These are phyloP conservation scores for Zymoseptoria brevis DNA, from an alignment of 2,329 filamentous ascomycete genomes.

Conservation along the genomic window DNA sequence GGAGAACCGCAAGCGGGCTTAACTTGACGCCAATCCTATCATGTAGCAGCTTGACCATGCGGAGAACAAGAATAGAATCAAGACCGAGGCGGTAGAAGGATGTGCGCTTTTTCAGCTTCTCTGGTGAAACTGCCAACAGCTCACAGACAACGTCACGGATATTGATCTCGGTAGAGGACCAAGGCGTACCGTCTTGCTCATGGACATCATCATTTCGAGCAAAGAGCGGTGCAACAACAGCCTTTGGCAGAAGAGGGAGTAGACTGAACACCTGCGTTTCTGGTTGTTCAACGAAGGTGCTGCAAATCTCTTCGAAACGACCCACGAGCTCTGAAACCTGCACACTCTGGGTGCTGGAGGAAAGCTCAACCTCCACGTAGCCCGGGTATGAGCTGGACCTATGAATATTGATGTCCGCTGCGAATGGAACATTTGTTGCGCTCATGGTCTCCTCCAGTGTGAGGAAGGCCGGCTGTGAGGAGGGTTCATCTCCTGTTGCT, in stretches of 20 bases:
- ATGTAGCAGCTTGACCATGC: constrained; percentile 8
- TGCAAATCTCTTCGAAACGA: not conserved
- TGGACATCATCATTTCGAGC: not conserved
- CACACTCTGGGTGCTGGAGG: not conserved
- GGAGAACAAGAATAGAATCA: constrained; percentile 13
- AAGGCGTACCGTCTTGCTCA: constrained; percentile 1
- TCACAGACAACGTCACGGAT: constrained; percentile 4
- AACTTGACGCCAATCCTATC: constrained; percentile 6
- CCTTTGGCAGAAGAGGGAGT: not conserved
- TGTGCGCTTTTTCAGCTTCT: constrained; percentile 7
- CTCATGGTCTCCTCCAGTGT: not conserved
- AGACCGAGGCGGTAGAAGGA: constrained; percentile 12
- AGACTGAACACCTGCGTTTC: not conserved
- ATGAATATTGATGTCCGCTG: not conserved
- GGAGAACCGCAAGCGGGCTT: constrained; percentile 7
- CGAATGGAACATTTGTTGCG: not conserved
- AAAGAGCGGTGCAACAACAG: not conserved
- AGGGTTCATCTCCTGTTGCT: not conserved
- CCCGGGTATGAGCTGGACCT: not conserved
- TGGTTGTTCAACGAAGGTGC: not conserved
- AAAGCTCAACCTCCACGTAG: not conserved
- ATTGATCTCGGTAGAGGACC: constrained; percentile 5
- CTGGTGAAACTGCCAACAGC: not conserved
- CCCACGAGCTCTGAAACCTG: not conserved
- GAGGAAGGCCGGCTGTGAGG: not conserved